phyloP scores from a whole-genome alignment of 768 basidiomycete species.

The Termitomyces sp. region DNA sequence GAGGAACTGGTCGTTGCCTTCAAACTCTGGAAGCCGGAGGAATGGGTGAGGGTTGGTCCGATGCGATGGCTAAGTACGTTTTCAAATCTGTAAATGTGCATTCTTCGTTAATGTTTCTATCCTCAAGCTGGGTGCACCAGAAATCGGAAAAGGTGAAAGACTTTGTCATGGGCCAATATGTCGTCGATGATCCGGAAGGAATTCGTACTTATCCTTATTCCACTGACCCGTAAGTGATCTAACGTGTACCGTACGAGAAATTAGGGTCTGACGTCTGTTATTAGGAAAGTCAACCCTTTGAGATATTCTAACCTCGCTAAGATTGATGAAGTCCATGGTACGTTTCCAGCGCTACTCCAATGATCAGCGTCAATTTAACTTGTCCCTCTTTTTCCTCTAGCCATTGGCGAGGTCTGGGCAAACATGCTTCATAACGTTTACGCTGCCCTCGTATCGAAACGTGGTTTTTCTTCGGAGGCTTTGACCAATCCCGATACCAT shows the following conservation, averaged over 20 bases:
- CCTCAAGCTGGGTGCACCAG: slow-evolving; percentile 33
- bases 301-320: slow-evolving; percentile 33
- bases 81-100: not conserved
- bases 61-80: slow-evolving; percentile 39
- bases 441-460: slow-evolving; percentile 30
- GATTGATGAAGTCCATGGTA: slow-evolving; percentile 42
- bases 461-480: slow-evolving; percentile 31
- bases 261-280: not conserved
- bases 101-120: not conserved
- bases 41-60: slow-evolving; percentile 67
- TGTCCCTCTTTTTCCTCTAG: slow-evolving; percentile 12
- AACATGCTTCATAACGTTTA: slow-evolving; percentile 40
- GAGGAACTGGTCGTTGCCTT: slow-evolving; percentile 53
- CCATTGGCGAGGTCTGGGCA: slow-evolving; percentile 55
- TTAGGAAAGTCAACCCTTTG: slow-evolving; percentile 35
- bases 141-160: slow-evolving; percentile 29
- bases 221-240: slow-evolving; percentile 29
- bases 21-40: slow-evolving; percentile 60
- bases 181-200: slow-evolving; percentile 40
- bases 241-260: too few species aligned
- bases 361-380: not conserved
- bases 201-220: slow-evolving; percentile 56
- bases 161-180: slow-evolving; percentile 43
- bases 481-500: slow-evolving; percentile 32
- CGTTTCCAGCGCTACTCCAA: slow-evolving; percentile 6